Percentiles rank a stretch among this genome's conserved stretches.
phyloP scores from a whole-genome alignment of 192 early-diverging fungal genomes.

The Entophlyctis helioformis region DNA sequence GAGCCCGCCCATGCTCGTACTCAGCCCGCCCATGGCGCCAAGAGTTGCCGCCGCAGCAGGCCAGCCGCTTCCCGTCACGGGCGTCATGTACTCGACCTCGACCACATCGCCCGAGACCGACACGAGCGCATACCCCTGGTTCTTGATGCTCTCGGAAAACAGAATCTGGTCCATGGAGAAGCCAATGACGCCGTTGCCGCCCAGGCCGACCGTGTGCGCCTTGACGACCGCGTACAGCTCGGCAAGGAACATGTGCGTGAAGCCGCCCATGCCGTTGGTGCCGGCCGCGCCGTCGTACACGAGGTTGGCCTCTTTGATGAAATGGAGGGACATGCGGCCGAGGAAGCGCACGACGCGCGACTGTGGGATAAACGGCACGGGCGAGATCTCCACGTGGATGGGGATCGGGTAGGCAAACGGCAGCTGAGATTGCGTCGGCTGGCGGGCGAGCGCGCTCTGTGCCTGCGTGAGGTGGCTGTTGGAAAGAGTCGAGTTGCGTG shows the following conservation, averaged over 20 bases:
- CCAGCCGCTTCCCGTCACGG: too few species aligned
- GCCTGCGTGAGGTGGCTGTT: too few species aligned
- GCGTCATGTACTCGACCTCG: conserved; percentile 10
- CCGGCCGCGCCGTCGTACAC: conserved; percentile 28
- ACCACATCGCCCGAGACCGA: conserved; percentile 55
- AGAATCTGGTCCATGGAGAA: conserved; percentile 52
- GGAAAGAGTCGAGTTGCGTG: too few species aligned
- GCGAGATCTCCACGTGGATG: conserved; percentile 48
- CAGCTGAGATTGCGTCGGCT: background rate
- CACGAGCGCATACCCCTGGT: conserved; percentile 59
- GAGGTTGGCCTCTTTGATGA: conserved; percentile 59
- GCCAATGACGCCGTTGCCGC: conserved; percentile 62
- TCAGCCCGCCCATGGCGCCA: too few species aligned
- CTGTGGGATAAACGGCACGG: conserved; percentile 51
- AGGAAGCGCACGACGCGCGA: conserved; percentile 37
- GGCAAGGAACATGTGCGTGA: conserved; percentile 52
- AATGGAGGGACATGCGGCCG: conserved; percentile 66
- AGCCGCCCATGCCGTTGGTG: conserved; percentile 55
- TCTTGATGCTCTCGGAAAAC: conserved; percentile 55
- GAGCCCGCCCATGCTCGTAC: too few species aligned
- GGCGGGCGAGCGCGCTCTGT: too few species aligned
- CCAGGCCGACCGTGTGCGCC: conserved; percentile 55
- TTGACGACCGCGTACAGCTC: conserved; percentile 54
- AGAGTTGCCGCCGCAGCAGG: too few species aligned
- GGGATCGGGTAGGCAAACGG: conserved; percentile 10